Conservation (phyloP, 345 rosid species). For the Arabidopsis thaliana region TAIR10.1 NC_003076.8:8415001-8415500, state of each 20-base stretch:
- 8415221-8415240: slow-evolving; percentile 1
- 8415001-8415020: background rate
- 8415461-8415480: background rate
- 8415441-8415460: slow-evolving; percentile 17
- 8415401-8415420: slow-evolving; percentile 35
- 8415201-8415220: background rate
- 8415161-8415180: slow-evolving; percentile 4
- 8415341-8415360: background rate
- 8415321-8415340: background rate
- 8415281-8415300: background rate
- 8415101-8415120: background rate
- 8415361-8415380: slow-evolving; percentile 28
- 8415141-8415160: background rate
- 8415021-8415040: slow-evolving; percentile 9
- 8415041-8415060: background rate
- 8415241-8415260: background rate
- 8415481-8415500: background rate
- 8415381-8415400: slow-evolving; percentile 31
- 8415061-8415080: slow-evolving; percentile 4
- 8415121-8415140: background rate
- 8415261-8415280: background rate
- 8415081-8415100: background rate
- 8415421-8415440: slow-evolving; percentile 38
- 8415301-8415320: background rate
- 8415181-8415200: background rate